Base-by-base conservation (phyloP, 2,329 filamentous ascomycete species). In the Clonostachys chloroleuca region DNA sequence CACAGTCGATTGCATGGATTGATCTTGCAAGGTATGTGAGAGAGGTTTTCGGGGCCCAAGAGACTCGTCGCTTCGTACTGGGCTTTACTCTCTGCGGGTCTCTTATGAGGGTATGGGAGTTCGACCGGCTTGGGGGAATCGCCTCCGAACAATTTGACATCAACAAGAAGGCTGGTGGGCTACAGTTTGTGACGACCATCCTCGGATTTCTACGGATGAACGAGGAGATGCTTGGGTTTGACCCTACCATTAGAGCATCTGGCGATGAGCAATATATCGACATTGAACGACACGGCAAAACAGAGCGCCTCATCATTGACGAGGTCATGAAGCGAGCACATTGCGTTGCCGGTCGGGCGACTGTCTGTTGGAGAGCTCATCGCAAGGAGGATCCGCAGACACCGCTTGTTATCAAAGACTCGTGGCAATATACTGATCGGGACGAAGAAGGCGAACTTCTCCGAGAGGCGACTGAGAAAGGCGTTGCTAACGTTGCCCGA, bases 81-180 rank as follows among this genome's bases (percentile, higher is more conserved):
- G 70, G 68, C 46, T 77, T 78, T 61, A 76, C 72, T 5, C 49
- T 77, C 12, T 78, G 63, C 47, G 62, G 69, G 51, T 63, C 64
- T 48, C 51, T 68, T 13, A 72, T 77, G 65, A 65, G 68, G 43
- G 52, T 76, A 47, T 77, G 61, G 71, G 59, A 57, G 48, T 77
- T 75, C 58, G 66, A 78, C 53, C 59, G 66, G 17, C 50, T 74
- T 1, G 71, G 73, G 12, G 70, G 65, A 6, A 67, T 76, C 37
- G 66, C 64, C 47, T 77, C 71, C 10, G 54, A 64, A 18, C 57
- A 60, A 34, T 77, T 77, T 51, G 55, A 77, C 48, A 70, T 78
- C 34, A 70, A 77, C 46, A 41, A 17, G 13, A 17, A 41, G 24
- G 35, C 69, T 40, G 59, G 74, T 50, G 62, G 66, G 12, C 53